A percentile compares a stretch with the other conserved stretches of the same genome.
Evolutionary conservation across 352 stramenopile species (phyloP).

Genomic region (Phytophthora ohioensis): DNA sequence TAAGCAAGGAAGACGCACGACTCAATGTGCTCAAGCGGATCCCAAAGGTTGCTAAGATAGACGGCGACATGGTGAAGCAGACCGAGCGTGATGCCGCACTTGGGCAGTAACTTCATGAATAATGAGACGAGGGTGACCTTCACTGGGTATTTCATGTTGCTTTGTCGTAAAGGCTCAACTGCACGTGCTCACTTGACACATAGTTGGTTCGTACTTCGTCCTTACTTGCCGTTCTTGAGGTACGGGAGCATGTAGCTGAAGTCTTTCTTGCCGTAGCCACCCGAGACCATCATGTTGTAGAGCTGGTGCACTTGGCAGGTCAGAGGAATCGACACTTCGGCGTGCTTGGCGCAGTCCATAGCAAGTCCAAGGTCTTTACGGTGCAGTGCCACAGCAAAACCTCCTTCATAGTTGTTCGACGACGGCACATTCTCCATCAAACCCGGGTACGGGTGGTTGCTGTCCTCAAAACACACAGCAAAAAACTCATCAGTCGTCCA

Average conservation of each 20-base stretch:
- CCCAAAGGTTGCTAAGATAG: conserved; percentile 87
- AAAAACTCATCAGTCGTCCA: background rate
- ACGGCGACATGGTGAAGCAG: conserved; percentile 90
- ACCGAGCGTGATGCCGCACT: conserved; percentile 80
- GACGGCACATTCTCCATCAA: conserved; percentile 92
- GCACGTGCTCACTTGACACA: conserved; percentile 30
- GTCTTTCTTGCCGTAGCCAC: conserved; percentile 85
- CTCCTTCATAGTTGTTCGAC: conserved; percentile 89
- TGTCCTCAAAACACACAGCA: conserved; percentile 17
- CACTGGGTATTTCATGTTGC: conserved; percentile 24
- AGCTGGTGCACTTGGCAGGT: conserved; percentile 82
- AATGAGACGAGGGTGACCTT: conserved; percentile 8
- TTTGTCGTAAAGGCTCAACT: conserved; percentile 23
- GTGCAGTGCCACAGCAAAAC: conserved; percentile 94
- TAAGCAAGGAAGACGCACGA: conserved; percentile 90
- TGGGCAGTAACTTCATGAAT: conserved; percentile 49
- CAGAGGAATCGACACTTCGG: conserved; percentile 80
- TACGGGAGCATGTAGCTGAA: conserved; percentile 89
- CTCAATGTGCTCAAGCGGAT: conserved; percentile 87
- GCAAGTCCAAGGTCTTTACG: conserved; percentile 97
- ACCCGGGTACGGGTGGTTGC: conserved; percentile 95
- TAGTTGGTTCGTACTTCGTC: conserved; percentile 7
- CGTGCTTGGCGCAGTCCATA: conserved; percentile 89
- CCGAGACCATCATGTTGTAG: conserved; percentile 84
- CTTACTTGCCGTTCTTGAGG: conserved; percentile 78